Evolutionary conservation across 2,329 filamentous ascomycete species (phyloP), one percentile per base, ranked within the genome.

Genomic region (Cordyceps militaris): DNA sequence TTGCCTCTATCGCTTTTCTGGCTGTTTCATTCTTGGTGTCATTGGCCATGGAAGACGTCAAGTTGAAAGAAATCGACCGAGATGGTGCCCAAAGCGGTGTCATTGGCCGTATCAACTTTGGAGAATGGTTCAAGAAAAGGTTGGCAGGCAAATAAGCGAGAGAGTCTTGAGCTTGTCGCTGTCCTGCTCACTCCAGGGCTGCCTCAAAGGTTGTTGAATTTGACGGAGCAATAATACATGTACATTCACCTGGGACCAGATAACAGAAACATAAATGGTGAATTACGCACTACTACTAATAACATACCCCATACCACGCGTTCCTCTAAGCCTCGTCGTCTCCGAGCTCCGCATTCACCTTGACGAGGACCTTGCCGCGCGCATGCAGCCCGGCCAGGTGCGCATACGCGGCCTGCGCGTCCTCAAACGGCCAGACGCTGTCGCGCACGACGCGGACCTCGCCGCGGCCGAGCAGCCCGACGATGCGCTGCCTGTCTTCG

Each of bases 291-390:
- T 51, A 3, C 16, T n/a, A 28, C 14, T 21, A 19, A 19, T 40
- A 19, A 40, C 6, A 40, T 28, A 32, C 23, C 1, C 6, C 32
- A 38, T 38, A 19, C 34, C 30, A 3, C 6, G 34, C 2, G 34
- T 11, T 36, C 13, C 4, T 1, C 51, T 53, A 65, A 19, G 48
- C 61, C 23, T 66, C 66, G 23, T 67, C 61, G 42, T 69, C 64
- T 2, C 59, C 62, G 47, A 68, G 34, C 4, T 60, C 30, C 1
- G 59, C 54, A 59, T 67, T 63, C 14, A 72, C 67, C 61, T 67
- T 67, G 30, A 74, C 67, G 40, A 76, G 60, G 2, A 76, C 64
- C 63, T 76, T 76, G 0, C 74, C 73, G 13, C 66, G 65, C 0
- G 72, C 69, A 58, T 71, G 69, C 30, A 70, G 56, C 16, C 66